These are phyloP conservation scores for Cladosporium sp. DNA, from an alignment of 2,329 filamentous ascomycete species.

Conservation along the genomic window DNA sequence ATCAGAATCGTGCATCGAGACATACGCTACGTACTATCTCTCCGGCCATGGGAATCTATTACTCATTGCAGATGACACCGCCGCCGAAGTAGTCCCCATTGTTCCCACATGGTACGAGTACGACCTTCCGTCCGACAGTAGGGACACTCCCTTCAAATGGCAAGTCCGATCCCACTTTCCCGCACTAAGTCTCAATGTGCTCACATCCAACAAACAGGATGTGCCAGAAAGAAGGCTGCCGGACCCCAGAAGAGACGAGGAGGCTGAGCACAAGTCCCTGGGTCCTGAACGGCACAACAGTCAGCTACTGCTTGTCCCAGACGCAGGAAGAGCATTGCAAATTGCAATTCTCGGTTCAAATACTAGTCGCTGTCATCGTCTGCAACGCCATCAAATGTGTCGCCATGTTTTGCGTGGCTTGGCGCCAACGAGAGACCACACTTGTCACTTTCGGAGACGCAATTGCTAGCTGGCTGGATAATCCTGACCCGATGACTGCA, in stretches of 20 bases:
- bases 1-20: not conserved
- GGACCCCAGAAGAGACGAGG: not conserved
- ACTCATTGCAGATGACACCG: not conserved
- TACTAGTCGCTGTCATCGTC: conserved; percentile 31
- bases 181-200: no score
- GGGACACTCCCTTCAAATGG: not conserved
- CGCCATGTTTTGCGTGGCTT: conserved; percentile 30
- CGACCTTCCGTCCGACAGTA: no score
- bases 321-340: conserved; percentile 26
- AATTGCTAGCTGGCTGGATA: conserved; percentile 32
- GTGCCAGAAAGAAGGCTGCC: no score
- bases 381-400: conserved; percentile 32
- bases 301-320: not conserved
- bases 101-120: no score
- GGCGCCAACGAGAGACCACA: conserved; percentile 25
- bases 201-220: no score
- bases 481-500: conserved; percentile 28
- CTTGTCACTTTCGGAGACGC: conserved; percentile 37
- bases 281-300: not conserved
- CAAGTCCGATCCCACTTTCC: not conserved
- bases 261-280: not conserved
- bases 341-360: conserved; percentile 35
- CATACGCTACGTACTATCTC: not conserved
- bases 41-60: not conserved
- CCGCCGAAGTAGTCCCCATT: no score